These are phyloP conservation scores for Suillus variegatus DNA, from an alignment of 768 basidiomycete species.

Conservation along the genomic window DNA sequence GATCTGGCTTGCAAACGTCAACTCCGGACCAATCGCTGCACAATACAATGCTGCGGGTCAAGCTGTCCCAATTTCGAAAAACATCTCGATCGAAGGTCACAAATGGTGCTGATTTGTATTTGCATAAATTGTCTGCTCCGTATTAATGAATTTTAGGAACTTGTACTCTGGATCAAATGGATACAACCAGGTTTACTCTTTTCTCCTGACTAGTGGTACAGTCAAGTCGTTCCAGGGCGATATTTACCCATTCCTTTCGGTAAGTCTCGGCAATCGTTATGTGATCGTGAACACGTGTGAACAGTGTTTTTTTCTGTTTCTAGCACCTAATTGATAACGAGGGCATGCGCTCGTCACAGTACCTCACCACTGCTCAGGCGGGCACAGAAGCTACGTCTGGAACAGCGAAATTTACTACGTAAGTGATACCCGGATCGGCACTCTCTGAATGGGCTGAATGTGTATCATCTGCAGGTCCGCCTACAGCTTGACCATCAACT, in stretches of 20 bases:
- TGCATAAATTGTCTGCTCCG: neutral
- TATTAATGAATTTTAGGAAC: conserved; percentile 39
- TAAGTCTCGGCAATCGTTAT: conserved; percentile 17
- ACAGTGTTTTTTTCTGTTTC: neutral
- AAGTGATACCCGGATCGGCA: conserved; percentile 20
- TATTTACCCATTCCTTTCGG: conserved; percentile 52
- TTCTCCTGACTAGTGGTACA: conserved; percentile 38
- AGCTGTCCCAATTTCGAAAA: conserved; percentile 43
- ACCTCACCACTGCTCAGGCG: conserved; percentile 57
- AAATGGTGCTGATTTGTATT: conserved; percentile 42
- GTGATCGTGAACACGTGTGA: neutral
- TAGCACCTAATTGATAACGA: conserved; percentile 54
- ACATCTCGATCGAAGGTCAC: conserved; percentile 48
- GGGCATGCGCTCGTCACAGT: conserved; percentile 52
- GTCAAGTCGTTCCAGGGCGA: conserved; percentile 57
- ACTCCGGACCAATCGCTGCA: conserved; percentile 60
- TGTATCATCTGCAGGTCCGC: conserved; percentile 35
- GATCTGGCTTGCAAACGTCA: conserved; percentile 65
- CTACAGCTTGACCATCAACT: conserved; percentile 50
- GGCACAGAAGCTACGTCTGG: conserved; percentile 66
- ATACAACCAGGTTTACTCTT: conserved; percentile 52
- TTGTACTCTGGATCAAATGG: conserved; percentile 57
- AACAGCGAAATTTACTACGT: conserved; percentile 56
- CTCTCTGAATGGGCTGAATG: neutral
- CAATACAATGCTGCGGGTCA: conserved; percentile 47